These are phyloP conservation scores for Pseudopediastrum boryanum DNA, from an alignment of 139 green algal genomes.

Conservation along the genomic window DNA sequence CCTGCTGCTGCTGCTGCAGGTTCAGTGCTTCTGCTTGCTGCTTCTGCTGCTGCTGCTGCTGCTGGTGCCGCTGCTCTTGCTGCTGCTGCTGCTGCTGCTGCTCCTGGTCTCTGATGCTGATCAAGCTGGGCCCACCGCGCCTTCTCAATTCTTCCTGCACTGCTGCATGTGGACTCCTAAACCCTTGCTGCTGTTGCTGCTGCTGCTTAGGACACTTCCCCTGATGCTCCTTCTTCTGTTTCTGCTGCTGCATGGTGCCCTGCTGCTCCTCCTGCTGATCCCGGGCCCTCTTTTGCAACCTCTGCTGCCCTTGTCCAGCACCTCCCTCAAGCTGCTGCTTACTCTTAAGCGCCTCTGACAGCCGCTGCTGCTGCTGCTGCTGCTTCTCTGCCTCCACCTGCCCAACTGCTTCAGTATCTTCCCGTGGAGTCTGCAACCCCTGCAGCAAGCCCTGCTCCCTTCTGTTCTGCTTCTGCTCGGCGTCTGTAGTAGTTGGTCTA, in stretches of 20 bases:
- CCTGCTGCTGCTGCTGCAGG: not conserved
- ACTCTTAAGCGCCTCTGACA: not conserved
- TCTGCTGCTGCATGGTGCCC: not conserved
- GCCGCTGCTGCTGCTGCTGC: not conserved
- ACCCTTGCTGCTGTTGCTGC: not conserved
- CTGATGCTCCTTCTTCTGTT: not conserved
- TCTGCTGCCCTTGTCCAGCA: not conserved
- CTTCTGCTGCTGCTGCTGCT: not conserved
- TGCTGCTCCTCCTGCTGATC: not conserved
- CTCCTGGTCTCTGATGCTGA: no score
- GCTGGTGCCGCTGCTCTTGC: not conserved
- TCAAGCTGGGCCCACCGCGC: no score
- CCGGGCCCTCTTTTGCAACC: no score
- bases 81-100: slow-evolving; percentile 1
- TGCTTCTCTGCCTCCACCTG: no score
- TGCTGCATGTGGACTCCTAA: no score
- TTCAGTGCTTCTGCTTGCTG: not conserved
- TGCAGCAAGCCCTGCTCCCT: no score
- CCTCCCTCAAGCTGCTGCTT: not conserved
- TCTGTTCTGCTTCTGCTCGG: no score
- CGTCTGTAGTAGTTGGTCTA: no score
- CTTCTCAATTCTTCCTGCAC: no score
- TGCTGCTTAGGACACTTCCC: not conserved
- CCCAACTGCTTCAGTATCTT: no score
- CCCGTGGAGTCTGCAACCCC: no score